Conservation (phyloP, 257 asterid genomes). For the Mentha longifolia region DNA sequence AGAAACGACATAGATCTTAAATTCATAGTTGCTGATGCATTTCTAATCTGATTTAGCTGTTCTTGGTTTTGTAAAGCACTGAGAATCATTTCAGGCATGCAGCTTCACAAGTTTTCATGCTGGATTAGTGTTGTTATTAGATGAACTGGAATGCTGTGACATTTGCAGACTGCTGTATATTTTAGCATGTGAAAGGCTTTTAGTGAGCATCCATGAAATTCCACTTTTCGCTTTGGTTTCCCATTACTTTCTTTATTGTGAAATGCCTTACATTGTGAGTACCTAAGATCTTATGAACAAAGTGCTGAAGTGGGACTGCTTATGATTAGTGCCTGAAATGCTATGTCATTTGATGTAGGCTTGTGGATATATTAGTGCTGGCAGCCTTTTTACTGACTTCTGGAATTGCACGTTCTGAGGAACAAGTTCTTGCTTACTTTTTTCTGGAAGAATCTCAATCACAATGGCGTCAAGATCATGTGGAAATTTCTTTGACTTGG, state of each 20-base stretch:
- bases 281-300: neutral
- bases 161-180: neutral
- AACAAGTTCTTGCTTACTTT: slow-evolving; percentile 27
- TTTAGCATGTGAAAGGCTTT: neutral
- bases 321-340: slow-evolving; percentile 1
- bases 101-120: neutral
- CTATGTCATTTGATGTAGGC: slow-evolving; percentile 32
- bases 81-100: neutral
- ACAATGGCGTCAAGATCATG: slow-evolving; percentile 70
- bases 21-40: neutral
- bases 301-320: slow-evolving; percentile 1
- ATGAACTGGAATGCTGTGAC: neutral
- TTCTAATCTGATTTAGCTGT: neutral
- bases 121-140: neutral
- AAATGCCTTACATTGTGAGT: neutral
- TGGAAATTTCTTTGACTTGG: slow-evolving; percentile 69
- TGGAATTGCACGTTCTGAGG: slow-evolving; percentile 31
- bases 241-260: neutral
- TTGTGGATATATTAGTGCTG: slow-evolving; percentile 21
- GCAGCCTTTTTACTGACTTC: slow-evolving; percentile 20
- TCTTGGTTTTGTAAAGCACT: neutral
- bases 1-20: neutral
- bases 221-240: neutral
- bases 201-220: neutral
- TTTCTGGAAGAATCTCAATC: slow-evolving; percentile 26